These are phyloP conservation scores for Boletus edulis DNA, from an alignment of 768 basidiomycete genomes.

Conservation along the genomic window DNA sequence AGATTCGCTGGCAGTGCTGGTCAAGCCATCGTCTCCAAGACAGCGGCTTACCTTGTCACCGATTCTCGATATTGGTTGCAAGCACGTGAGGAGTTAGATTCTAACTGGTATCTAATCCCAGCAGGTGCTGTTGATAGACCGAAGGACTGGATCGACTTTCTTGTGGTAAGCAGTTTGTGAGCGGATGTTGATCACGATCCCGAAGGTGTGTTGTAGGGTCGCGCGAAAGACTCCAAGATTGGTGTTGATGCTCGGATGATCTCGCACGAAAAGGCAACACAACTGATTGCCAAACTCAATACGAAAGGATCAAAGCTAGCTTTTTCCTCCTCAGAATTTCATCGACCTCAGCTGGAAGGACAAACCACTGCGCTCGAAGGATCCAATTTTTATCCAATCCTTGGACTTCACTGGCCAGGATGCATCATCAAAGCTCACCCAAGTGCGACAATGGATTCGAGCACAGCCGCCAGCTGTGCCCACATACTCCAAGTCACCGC, in stretches of 20 bases:
- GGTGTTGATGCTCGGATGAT: constrained; percentile 87
- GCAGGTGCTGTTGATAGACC: constrained; percentile 53
- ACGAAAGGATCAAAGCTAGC: constrained; percentile 59
- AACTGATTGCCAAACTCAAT: constrained; percentile 55
- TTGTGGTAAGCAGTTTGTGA: constrained; percentile 46
- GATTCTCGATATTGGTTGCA: constrained; percentile 87
- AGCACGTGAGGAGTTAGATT: constrained; percentile 65
- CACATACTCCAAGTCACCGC: constrained; percentile 59
- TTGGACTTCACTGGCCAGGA: constrained; percentile 70
- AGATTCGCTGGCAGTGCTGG: constrained; percentile 70
- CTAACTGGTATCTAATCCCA: constrained; percentile 68
- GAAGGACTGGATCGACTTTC: constrained; percentile 78
- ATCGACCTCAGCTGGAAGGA: constrained; percentile 81
- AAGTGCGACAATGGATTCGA: constrained; percentile 69
- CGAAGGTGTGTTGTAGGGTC: constrained; percentile 34
- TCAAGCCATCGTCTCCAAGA: constrained; percentile 64
- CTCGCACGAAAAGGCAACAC: constrained; percentile 65
- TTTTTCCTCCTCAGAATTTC: constrained; percentile 81
- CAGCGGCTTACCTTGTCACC: constrained; percentile 68
- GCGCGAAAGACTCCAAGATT: constrained; percentile 46
- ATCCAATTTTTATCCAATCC: constrained; percentile 64
- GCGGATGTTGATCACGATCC: not conserved
- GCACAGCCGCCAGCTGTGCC: constrained; percentile 56
- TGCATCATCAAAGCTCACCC: constrained; percentile 65
- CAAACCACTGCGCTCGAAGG: constrained; percentile 66